These are phyloP conservation scores for Cladosporium phlei DNA, from an alignment of 2,329 filamentous ascomycete genomes.

Conservation along the genomic window DNA sequence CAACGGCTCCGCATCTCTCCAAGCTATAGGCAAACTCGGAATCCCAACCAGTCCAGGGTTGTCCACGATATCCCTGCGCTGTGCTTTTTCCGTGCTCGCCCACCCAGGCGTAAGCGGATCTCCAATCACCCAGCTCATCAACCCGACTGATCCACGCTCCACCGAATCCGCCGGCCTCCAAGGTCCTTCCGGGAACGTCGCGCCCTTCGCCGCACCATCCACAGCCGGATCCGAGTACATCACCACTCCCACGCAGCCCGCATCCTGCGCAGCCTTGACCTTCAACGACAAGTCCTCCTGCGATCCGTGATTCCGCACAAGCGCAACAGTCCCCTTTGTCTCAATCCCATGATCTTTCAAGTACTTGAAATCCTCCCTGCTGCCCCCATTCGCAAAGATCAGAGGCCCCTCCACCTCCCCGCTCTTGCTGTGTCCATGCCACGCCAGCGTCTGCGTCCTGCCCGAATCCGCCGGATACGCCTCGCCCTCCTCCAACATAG, in stretches of 20 bases:
- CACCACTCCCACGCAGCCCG: slow-evolving; percentile 80
- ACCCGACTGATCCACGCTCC: slow-evolving; percentile 73
- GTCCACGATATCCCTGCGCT: slow-evolving; percentile 64
- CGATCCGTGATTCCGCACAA: slow-evolving; percentile 75
- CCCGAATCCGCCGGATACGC: slow-evolving; percentile 58
- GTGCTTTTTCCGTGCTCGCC: slow-evolving; percentile 60
- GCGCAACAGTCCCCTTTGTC: slow-evolving; percentile 71
- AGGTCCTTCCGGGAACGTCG: slow-evolving; percentile 68
- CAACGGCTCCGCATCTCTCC: slow-evolving; percentile 79
- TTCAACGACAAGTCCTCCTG: slow-evolving; percentile 72
- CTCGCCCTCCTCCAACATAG: slow-evolving; percentile 76
- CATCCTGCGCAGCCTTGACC: slow-evolving; percentile 81
- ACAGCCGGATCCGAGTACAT: slow-evolving; percentile 89
- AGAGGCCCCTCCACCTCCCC: slow-evolving; percentile 82
- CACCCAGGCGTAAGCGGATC: slow-evolving; percentile 90
- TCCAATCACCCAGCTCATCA: slow-evolving; percentile 78
- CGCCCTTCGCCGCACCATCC: slow-evolving; percentile 71
- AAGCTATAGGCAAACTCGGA: slow-evolving; percentile 83
- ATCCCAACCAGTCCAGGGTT: slow-evolving; percentile 73
- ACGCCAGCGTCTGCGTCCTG: slow-evolving; percentile 65
- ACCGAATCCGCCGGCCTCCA: slow-evolving; percentile 76
- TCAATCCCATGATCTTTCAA: slow-evolving; percentile 68
- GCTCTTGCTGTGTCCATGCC: slow-evolving; percentile 83
- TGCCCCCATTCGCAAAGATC: slow-evolving; percentile 90
- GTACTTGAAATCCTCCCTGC: slow-evolving; percentile 72